Evolutionary conservation across 2,329 filamentous ascomycete species (phyloP).

Genomic region (Monosporascus sp.): DNA sequence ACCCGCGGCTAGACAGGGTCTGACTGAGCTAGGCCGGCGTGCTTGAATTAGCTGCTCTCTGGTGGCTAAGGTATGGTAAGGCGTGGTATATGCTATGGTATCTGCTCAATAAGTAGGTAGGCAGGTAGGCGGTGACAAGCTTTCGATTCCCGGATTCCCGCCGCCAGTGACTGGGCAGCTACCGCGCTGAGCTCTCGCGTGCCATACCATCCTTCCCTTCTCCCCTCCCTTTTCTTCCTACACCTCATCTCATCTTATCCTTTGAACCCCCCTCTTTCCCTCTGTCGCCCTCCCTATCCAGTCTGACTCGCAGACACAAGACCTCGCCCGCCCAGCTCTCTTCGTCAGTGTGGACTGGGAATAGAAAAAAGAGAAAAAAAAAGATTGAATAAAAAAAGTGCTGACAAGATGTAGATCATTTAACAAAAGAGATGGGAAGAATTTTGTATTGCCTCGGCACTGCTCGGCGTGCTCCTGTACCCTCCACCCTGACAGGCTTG

Average conservation of each 20-base stretch:
- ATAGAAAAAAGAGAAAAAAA: conserved; percentile 3
- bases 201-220: no score
- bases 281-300: not conserved
- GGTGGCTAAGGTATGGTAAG: no score
- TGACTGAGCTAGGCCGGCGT: no score
- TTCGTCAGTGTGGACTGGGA: conserved; percentile 1
- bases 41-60: no score
- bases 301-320: not conserved
- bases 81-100: no score
- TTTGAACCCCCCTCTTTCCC: not conserved
- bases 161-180: no score
- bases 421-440: conserved; percentile 12
- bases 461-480: conserved; percentile 1
- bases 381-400: not conserved
- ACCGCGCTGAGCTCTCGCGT: no score
- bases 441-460: conserved; percentile 7
- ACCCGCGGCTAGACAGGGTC: no score
- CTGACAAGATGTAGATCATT: conserved; percentile 1
- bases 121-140: no score
- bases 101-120: no score
- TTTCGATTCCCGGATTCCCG: no score
- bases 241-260: not conserved
- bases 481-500: not conserved
- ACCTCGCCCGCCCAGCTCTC: not conserved
- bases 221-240: not conserved